These are phyloP conservation scores for Acer yangbiense DNA, from an alignment of 345 rosid species.

Conservation along the genomic window DNA sequence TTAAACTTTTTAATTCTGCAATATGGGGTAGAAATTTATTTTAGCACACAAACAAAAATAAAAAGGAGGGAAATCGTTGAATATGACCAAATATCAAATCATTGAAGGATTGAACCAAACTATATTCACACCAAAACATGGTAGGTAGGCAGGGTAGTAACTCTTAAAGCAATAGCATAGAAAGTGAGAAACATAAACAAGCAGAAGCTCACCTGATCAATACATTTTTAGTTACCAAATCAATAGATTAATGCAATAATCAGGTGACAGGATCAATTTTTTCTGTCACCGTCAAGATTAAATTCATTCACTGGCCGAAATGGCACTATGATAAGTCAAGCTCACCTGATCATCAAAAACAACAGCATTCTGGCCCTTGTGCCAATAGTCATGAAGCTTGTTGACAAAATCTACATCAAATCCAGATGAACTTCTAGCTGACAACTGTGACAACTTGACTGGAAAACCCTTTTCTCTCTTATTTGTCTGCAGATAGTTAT, in stretches of 20 bases:
- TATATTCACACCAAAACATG: not conserved
- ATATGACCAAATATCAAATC: not conserved
- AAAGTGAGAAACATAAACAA: not conserved
- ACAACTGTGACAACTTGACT: slow-evolving; percentile 25
- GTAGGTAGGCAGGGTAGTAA: not conserved
- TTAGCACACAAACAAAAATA: not conserved
- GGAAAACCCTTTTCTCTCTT: slow-evolving; percentile 13
- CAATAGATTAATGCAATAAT: not conserved
- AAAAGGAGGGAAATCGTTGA: not conserved
- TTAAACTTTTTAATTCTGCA: not conserved
- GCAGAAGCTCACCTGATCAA: too few species aligned
- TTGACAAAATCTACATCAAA: slow-evolving; percentile 26
- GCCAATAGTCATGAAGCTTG: slow-evolving; percentile 34
- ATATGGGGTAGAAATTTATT: not conserved
- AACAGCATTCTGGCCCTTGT: slow-evolving; percentile 37
- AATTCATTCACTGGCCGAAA: not conserved
- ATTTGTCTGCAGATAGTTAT: slow-evolving; percentile 30
- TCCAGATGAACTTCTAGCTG: slow-evolving; percentile 25
- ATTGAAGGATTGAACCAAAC: not conserved
- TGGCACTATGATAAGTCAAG: slow-evolving; percentile 4
- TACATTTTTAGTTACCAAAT: not conserved
- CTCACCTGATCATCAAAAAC: slow-evolving; percentile 51
- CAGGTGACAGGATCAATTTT: not conserved
- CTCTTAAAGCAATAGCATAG: not conserved
- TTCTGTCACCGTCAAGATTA: not conserved